phyloP scores from a whole-genome alignment of 441 rosid species.

The Theobroma grandiflorum region DNA sequence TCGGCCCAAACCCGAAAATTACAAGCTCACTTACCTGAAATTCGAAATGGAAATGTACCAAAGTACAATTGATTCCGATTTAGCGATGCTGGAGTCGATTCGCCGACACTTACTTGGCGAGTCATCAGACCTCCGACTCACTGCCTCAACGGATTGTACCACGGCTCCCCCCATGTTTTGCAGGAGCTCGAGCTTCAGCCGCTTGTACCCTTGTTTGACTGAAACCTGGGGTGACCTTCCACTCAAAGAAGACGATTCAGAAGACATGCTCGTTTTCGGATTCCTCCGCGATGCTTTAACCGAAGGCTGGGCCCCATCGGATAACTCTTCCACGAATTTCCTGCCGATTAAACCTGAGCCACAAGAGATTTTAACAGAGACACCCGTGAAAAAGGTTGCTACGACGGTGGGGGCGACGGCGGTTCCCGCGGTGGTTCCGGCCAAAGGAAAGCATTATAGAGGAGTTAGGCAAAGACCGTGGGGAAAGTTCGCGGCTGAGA shows the following conservation, averaged over 20 bases:
- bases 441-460: slow-evolving; percentile 78
- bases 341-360: slow-evolving; percentile 49
- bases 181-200: slow-evolving; percentile 62
- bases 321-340: slow-evolving; percentile 16
- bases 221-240: slow-evolving; percentile 94
- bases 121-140: slow-evolving; percentile 5
- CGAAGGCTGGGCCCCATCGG: slow-evolving; percentile 74
- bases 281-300: slow-evolving; percentile 73
- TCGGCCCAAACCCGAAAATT: not conserved
- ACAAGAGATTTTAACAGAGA: slow-evolving; percentile 33
- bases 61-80: slow-evolving; percentile 38
- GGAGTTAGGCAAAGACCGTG: slow-evolving; percentile 97
- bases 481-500: slow-evolving; percentile 98
- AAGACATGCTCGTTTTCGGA: slow-evolving; percentile 83
- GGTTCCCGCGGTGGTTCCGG: slow-evolving; percentile 39
- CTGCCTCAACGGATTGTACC: slow-evolving; percentile 31
- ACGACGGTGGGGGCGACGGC: slow-evolving; percentile 3
- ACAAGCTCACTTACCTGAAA: not conserved
- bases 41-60: slow-evolving; percentile 32
- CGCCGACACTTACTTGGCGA: slow-evolving; percentile 46
- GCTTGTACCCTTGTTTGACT: slow-evolving; percentile 65
- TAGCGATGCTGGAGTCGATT: slow-evolving; percentile 41
- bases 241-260: slow-evolving; percentile 71
- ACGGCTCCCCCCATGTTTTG: slow-evolving; percentile 40
- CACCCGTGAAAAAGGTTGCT: not conserved